These are phyloP conservation scores for Saprolegnia diclina DNA, from an alignment of 352 stramenopile genomes.

Conservation along the genomic window DNA sequence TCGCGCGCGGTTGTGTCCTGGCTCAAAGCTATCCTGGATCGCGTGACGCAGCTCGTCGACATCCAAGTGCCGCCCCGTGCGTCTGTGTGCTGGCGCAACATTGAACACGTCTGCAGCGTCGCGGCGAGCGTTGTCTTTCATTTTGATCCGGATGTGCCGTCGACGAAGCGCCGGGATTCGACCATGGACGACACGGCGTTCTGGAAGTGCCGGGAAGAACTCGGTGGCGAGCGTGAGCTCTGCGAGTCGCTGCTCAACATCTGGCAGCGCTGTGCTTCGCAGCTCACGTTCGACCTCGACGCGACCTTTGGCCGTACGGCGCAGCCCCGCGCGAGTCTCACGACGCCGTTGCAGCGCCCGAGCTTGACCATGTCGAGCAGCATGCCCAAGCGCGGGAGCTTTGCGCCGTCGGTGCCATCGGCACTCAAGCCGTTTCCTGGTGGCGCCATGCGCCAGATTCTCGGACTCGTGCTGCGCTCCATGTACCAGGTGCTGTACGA, in stretches of 20 bases:
- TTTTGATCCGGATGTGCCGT: conserved; percentile 68
- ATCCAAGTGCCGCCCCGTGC: conserved; percentile 60
- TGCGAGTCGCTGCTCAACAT: conserved; percentile 67
- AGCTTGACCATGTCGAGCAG: conserved; percentile 2
- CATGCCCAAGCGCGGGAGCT: conserved; percentile 20
- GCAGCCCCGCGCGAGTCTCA: conserved; percentile 26
- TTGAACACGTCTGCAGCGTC: conserved; percentile 67
- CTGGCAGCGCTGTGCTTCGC: conserved; percentile 73
- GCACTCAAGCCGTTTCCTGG: conserved; percentile 56
- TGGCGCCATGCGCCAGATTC: conserved; percentile 74
- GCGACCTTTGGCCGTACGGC: conserved; percentile 66
- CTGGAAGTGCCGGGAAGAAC: conserved; percentile 69
- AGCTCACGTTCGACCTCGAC: conserved; percentile 66
- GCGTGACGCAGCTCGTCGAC: conserved; percentile 72
- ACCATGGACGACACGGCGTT: conserved; percentile 32
- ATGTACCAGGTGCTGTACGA: conserved; percentile 60
- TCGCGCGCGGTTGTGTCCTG: conserved; percentile 60
- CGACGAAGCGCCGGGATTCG: conserved; percentile 43
- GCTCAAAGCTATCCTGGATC: conserved; percentile 64
- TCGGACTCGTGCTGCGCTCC: conserved; percentile 63
- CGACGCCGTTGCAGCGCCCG: not conserved
- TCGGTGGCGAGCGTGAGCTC: conserved; percentile 69
- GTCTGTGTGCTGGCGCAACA: conserved; percentile 73
- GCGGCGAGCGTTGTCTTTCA: conserved; percentile 70
- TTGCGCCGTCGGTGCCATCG: conserved; percentile 26